phyloP scores from a whole-genome alignment of 2,329 filamentous ascomycete species.

The Sporothrix euskadiensis region DNA sequence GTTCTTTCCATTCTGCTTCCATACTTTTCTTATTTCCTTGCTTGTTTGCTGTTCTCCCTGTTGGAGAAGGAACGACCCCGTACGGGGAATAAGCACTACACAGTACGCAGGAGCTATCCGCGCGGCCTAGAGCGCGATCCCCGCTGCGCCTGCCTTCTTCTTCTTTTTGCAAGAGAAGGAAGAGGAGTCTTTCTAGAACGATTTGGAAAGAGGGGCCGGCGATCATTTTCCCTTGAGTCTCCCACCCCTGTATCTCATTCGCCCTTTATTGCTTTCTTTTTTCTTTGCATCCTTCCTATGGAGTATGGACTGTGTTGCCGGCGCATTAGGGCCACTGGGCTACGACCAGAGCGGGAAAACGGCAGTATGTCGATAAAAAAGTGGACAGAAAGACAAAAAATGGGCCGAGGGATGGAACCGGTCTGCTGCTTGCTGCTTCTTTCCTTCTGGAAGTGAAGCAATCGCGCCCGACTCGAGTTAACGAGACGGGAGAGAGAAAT shows the following conservation, averaged over 20 bases:
- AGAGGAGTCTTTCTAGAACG: conserved; percentile 19
- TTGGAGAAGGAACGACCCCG: neutral
- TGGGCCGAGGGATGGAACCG: neutral
- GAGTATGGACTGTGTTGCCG: neutral
- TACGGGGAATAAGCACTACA: conserved; percentile 2
- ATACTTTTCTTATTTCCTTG: neutral
- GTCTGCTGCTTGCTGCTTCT: neutral
- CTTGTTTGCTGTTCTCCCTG: neutral
- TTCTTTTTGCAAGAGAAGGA: neutral
- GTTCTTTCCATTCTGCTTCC: neutral
- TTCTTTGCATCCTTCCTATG: neutral
- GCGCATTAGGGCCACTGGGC: neutral
- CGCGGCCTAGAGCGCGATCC: conserved; percentile 1
- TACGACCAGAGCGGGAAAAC: neutral
- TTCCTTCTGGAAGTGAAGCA: neutral
- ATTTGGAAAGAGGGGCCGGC: neutral
- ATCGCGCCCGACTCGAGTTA: neutral
- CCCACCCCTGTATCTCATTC: too few species aligned
- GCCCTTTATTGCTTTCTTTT: neutral
- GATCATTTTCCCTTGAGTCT: neutral
- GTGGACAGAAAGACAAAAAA: conserved; percentile 14
- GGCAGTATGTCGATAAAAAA: neutral
- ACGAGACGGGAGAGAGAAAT: neutral
- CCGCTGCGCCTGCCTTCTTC: neutral
- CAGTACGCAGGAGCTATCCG: neutral